A percentile compares a stretch with the other conserved stretches of the same genome.
Conservation (phyloP, 495 filamentous ascomycete genomes). For the Sphaerosporella brunnea region DNA sequence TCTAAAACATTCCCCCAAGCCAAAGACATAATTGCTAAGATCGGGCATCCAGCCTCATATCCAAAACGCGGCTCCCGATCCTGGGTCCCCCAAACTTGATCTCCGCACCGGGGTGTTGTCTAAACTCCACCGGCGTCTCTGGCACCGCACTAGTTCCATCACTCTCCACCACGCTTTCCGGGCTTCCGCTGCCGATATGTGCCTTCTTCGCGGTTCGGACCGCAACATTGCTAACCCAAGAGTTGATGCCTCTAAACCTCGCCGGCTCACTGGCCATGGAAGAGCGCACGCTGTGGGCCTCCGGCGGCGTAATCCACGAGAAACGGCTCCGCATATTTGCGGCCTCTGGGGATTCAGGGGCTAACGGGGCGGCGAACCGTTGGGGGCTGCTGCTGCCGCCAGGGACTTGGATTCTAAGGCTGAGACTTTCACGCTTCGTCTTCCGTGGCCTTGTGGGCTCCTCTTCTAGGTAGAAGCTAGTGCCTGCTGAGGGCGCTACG, state of each 20-base stretch:
- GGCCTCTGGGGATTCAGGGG: conserved; percentile 10
- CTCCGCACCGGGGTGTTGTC: conserved; percentile 13
- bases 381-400: conserved; percentile 9
- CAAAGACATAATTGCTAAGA: not conserved
- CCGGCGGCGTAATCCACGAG: not conserved
- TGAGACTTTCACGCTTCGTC: conserved; percentile 7
- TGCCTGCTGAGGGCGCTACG: not conserved
- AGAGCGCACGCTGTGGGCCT: conserved; percentile 10
- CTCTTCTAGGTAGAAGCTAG: conserved; percentile 11
- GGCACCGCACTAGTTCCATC: conserved; percentile 4
- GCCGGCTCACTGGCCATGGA: conserved; percentile 24
- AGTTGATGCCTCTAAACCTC: conserved; percentile 38
- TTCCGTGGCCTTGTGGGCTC: too few relatives aligned
- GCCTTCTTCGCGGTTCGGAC: conserved; percentile 9
- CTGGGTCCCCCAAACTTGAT: conserved; percentile 5
- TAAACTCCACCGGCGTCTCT: conserved; percentile 12
- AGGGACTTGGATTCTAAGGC: conserved; percentile 12
- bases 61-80: not conserved
- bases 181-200: too few relatives aligned
- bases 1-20: not conserved
- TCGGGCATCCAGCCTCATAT: not conserved
- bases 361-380: conserved; percentile 12
- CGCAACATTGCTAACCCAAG: conserved; percentile 46
- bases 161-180: too few relatives aligned
- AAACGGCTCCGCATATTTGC: not conserved